A percentile compares a stretch with the other conserved stretches of the same genome.
Conservation (phyloP, 352 stramenopile genomes). For the Globisporangium polare region DNA sequence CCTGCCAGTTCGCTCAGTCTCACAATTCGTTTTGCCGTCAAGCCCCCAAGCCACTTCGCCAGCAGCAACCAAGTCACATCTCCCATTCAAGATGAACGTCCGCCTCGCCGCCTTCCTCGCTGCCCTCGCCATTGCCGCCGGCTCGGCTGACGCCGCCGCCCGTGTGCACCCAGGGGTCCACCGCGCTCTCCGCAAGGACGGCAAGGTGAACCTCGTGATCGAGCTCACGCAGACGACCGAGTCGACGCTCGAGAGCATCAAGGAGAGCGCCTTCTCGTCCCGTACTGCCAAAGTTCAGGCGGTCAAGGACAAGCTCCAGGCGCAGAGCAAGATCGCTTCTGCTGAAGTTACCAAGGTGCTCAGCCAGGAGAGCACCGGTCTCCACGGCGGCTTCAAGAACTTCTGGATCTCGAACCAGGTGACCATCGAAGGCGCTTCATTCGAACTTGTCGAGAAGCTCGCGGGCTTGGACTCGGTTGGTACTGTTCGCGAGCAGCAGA, state of each 20-base stretch:
- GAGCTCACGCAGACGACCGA: background rate
- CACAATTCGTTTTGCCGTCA: slow-evolving; percentile 1
- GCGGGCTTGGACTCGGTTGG: too few relatives aligned
- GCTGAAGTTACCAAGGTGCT: background rate
- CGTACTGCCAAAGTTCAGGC: background rate
- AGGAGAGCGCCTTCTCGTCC: background rate
- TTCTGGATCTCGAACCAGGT: slow-evolving; percentile 2
- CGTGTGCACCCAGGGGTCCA: background rate
- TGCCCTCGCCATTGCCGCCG: background rate
- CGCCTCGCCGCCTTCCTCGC: background rate
- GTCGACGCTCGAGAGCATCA: background rate
- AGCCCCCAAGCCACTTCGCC: background rate
- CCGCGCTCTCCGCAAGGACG: background rate
- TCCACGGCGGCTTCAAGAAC: background rate
- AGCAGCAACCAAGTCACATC: too few relatives aligned
- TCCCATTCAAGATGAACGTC: slow-evolving; percentile 1
- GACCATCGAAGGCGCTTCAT: background rate
- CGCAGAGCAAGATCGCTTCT: background rate
- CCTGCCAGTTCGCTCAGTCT: too few relatives aligned
- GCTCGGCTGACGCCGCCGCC: background rate
- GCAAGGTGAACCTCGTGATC: background rate
- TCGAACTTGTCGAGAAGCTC: too few relatives aligned
- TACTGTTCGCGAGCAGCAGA: background rate
- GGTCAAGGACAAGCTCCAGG: background rate
- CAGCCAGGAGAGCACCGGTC: background rate